Percentiles rank a stretch among this genome's conserved stretches.
phyloP scores from a whole-genome alignment of 2,329 filamentous ascomycete species.

The Apiospora phragmitis region DNA sequence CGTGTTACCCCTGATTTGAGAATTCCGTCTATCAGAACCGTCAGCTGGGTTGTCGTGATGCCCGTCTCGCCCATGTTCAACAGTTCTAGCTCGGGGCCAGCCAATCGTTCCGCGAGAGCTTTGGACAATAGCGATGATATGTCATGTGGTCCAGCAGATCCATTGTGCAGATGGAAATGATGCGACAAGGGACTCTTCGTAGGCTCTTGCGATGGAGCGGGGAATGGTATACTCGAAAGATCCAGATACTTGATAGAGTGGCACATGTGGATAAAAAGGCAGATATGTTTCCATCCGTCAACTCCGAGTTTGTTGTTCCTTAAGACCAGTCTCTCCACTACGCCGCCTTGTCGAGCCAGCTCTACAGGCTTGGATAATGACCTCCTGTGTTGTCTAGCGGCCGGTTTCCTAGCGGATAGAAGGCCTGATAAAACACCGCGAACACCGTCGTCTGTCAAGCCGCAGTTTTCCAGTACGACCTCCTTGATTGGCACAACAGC shows the following conservation, averaged over 20 bases:
- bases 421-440: constrained; percentile 85
- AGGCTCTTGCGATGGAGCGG: constrained; percentile 35
- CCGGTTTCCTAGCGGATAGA: constrained; percentile 72
- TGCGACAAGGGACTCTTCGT: constrained; percentile 24
- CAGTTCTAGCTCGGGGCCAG: constrained; percentile 75
- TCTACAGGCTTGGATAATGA: constrained; percentile 38
- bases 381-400: constrained; percentile 54
- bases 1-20: constrained; percentile 75
- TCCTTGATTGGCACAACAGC: constrained; percentile 90
- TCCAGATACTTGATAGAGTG: constrained; percentile 84
- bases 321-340: constrained; percentile 82
- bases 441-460: constrained; percentile 82
- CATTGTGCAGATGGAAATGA: constrained; percentile 26
- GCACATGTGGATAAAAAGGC: constrained; percentile 87
- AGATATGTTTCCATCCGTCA: constrained; percentile 90
- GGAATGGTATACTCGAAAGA: constrained; percentile 81
- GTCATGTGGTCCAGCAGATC: constrained; percentile 42
- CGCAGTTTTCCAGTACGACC: constrained; percentile 82
- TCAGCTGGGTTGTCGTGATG: constrained; percentile 69
- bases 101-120: constrained; percentile 75
- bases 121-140: constrained; percentile 69
- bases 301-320: constrained; percentile 89
- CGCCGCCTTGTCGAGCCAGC: constrained; percentile 58
- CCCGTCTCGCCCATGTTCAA: constrained; percentile 81
- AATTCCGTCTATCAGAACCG: constrained; percentile 78